phyloP scores from a whole-genome alignment of 2,329 filamentous ascomycete genomes.

The Aspergillus sp. region DNA sequence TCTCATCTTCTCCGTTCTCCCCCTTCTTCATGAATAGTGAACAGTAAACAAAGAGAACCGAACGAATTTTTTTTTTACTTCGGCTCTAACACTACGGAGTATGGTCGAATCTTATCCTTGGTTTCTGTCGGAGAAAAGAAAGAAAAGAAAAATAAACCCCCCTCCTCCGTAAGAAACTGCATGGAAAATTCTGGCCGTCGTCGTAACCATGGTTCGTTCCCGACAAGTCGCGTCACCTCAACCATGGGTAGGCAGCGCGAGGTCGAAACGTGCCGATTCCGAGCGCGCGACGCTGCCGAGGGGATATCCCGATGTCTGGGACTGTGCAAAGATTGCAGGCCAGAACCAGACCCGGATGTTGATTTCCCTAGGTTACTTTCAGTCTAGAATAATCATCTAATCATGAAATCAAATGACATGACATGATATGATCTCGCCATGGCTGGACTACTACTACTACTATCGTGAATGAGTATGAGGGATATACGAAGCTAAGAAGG shows the following conservation, averaged over 20 bases:
- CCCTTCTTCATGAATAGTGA: background rate
- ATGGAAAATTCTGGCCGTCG: slow-evolving; percentile 4
- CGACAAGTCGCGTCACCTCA: background rate
- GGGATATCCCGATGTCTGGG: background rate
- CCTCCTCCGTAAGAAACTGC: background rate
- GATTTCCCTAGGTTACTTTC: background rate
- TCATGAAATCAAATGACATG: background rate
- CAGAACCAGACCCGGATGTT: background rate
- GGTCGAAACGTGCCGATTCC: background rate
- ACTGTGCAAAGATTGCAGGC: background rate
- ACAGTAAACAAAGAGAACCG: no score
- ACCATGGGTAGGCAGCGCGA: background rate
- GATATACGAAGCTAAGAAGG: background rate
- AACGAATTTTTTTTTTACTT: background rate
- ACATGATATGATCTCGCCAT: background rate
- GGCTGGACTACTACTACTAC: no score
- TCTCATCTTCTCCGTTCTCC: background rate
- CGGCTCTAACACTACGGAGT: no score
- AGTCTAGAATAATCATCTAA: background rate
- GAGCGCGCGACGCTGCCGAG: background rate
- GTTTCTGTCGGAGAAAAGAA: background rate
- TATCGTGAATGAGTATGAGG: background rate
- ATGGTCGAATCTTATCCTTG: no score
- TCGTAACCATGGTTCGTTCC: slow-evolving; percentile 7
- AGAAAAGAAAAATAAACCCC: background rate